A percentile compares a stretch with the other conserved stretches of the same genome.
phyloP scores from a whole-genome alignment of 768 basidiomycete species.

The Clavulina sp. region DNA sequence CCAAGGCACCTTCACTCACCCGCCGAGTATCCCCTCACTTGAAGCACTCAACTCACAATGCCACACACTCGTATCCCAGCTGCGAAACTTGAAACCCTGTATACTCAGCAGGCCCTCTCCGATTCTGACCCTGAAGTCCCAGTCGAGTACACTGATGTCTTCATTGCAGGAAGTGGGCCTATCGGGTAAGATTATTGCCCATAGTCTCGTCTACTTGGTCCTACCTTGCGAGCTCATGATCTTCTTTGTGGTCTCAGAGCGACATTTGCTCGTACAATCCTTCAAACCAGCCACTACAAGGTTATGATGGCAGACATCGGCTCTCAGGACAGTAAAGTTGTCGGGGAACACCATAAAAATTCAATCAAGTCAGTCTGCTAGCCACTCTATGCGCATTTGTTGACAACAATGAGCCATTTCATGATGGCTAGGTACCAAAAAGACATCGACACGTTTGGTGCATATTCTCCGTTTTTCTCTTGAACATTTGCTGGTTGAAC shows the following conservation, averaged over 20 bases:
- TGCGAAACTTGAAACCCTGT: too few relatives aligned
- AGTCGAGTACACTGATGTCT: conserved; percentile 14
- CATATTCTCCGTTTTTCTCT: neutral
- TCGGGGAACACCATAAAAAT: neutral
- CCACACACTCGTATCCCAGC: too few relatives aligned
- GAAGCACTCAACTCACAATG: too few relatives aligned
- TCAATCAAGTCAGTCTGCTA: neutral
- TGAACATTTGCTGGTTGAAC: neutral
- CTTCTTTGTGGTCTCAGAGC: neutral
- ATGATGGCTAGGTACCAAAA: neutral
- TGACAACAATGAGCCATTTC: neutral
- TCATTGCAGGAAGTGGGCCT: conserved; percentile 21
- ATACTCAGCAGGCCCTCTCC: too few relatives aligned
- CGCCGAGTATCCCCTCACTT: too few relatives aligned
- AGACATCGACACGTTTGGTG: neutral
- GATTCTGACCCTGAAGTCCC: too few relatives aligned
- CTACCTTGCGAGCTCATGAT: conserved; percentile 8
- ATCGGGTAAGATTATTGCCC: conserved; percentile 16
- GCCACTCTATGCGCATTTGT: neutral
- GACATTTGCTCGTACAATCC: too few relatives aligned
- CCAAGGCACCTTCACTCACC: too few relatives aligned
- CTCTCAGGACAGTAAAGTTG: neutral
- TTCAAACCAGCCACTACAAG: too few relatives aligned
- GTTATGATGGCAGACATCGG: neutral
- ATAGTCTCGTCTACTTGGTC: conserved; percentile 14